These are phyloP conservation scores for Phyllosticta citrichinensis DNA, from an alignment of 2,329 filamentous ascomycete species.

Conservation along the genomic window DNA sequence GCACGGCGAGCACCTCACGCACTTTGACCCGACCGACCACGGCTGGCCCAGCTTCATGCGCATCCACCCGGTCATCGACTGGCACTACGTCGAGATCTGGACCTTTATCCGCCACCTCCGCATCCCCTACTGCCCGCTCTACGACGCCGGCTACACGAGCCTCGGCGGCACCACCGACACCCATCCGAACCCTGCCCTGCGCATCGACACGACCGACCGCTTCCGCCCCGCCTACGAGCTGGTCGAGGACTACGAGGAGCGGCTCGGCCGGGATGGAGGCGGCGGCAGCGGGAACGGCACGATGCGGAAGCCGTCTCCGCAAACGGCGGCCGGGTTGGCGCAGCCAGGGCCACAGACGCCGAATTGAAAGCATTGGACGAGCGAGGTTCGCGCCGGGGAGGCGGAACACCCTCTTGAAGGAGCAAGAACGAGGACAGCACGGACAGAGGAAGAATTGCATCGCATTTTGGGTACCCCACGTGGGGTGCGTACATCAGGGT, in stretches of 20 bases:
- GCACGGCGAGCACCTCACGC: conserved; percentile 65
- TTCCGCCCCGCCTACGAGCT: conserved; percentile 32
- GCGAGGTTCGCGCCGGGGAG: neutral
- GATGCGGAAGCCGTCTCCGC: neutral
- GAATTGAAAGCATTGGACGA: neutral
- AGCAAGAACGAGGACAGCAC: too few species aligned
- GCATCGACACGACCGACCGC: conserved; percentile 16
- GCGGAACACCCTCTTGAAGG: too few species aligned
- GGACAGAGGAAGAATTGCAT: neutral
- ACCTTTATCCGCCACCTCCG: conserved; percentile 69
- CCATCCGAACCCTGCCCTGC: conserved; percentile 65
- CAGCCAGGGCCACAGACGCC: neutral
- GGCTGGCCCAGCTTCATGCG: conserved; percentile 92
- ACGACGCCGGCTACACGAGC: conserved; percentile 83
- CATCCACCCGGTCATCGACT: conserved; percentile 91
- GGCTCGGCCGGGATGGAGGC: conserved; percentile 25
- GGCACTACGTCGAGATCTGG: conserved; percentile 96
- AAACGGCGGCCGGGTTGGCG: neutral
- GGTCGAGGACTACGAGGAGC: conserved; percentile 30
- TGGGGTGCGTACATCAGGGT: neutral
- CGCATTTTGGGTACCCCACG: neutral
- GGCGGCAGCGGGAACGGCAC: neutral
- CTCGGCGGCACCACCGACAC: conserved; percentile 88
- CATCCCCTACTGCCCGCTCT: conserved; percentile 77
- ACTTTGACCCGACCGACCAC: conserved; percentile 79